Evolutionary conservation across 192 early-diverging fungal genomes (phyloP).

Genomic region (Backusella liffmaniae): DNA sequence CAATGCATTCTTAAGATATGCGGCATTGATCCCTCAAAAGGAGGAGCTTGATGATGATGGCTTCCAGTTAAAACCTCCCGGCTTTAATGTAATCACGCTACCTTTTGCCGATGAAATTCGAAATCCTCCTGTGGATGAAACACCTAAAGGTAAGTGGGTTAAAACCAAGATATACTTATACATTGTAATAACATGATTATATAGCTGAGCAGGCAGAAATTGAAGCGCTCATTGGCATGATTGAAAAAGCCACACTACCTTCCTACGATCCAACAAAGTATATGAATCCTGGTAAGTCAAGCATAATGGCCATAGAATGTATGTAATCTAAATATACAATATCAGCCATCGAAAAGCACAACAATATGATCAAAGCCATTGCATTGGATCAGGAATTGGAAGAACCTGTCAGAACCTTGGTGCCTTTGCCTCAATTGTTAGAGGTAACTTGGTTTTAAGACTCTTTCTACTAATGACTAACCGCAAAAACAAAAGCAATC

Average conservation of each 20-base stretch:
- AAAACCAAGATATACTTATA: not conserved
- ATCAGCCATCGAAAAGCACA: not conserved
- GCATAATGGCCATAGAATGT: not conserved
- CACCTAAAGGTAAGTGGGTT: slow-evolving; percentile 13
- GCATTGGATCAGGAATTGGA: not conserved
- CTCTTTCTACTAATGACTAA: not conserved
- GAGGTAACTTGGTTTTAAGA: not conserved
- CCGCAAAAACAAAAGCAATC: not conserved
- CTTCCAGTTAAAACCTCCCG: slow-evolving; percentile 54
- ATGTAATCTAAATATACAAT: not conserved
- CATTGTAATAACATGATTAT: not conserved
- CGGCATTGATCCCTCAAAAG: slow-evolving; percentile 67
- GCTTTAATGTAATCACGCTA: slow-evolving; percentile 63
- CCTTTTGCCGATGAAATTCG: slow-evolving; percentile 82
- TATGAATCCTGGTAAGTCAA: slow-evolving; percentile 4
- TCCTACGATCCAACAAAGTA: not conserved
- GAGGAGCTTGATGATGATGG: slow-evolving; percentile 10
- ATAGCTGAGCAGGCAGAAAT: not conserved
- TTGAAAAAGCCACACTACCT: not conserved
- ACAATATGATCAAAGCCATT: not conserved
- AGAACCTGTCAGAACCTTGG: not conserved
- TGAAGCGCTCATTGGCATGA: not conserved
- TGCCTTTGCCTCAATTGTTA: not conserved
- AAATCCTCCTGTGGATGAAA: slow-evolving; percentile 29
- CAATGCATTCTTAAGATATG: slow-evolving; percentile 53